Percentiles rank a stretch among this genome's conserved stretches.
Conservation (phyloP, 306 rosid species). For the Rosa rugosa region DNA sequence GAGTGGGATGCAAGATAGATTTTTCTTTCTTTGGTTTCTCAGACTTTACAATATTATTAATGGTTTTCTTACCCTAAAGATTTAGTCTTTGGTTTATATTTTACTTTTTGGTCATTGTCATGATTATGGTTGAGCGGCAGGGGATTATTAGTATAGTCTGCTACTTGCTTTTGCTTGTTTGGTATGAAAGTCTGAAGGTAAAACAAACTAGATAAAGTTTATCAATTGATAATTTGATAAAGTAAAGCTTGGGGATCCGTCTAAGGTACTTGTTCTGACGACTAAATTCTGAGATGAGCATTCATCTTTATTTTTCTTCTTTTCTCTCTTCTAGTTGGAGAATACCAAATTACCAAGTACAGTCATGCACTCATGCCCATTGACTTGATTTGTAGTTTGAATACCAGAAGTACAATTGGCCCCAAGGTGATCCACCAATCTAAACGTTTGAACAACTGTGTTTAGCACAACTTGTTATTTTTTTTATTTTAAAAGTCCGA, state of each 20-base stretch:
- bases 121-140: constrained; percentile 1
- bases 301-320: not conserved
- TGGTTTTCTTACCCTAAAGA: not conserved
- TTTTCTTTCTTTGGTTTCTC: not conserved
- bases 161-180: not conserved
- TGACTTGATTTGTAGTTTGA: not conserved
- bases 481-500: too few relatives aligned
- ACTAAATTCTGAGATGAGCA: not conserved
- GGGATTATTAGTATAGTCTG: not conserved
- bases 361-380: not conserved
- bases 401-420: not conserved
- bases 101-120: not conserved
- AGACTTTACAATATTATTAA: not conserved
- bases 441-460: not conserved
- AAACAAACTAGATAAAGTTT: not conserved
- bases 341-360: not conserved
- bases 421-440: not conserved
- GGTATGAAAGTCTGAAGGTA: not conserved
- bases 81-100: not conserved
- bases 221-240: not conserved
- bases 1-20: constrained; percentile 1
- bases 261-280: constrained; percentile 32
- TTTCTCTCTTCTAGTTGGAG: not conserved
- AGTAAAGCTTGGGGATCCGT: constrained; percentile 16
- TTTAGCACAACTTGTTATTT: not conserved